phyloP scores from a whole-genome alignment of 2,329 filamentous ascomycete genomes.

The Paecilomyces fulvus region DNA sequence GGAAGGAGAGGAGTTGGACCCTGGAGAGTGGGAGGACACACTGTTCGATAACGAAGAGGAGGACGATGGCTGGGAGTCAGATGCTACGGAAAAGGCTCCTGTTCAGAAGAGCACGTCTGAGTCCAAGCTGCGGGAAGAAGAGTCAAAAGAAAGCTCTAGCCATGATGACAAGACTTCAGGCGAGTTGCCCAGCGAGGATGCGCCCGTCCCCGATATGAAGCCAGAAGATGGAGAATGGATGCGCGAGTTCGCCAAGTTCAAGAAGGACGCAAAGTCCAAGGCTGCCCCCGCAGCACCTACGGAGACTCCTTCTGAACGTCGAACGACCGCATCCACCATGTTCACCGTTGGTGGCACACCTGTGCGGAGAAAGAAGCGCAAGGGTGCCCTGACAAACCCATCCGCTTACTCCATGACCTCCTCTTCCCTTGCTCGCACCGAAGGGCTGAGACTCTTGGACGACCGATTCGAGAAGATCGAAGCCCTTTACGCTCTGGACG shows the following conservation, averaged over 20 bases:
- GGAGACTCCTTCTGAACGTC: conserved; percentile 23
- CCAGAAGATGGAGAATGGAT: conserved; percentile 77
- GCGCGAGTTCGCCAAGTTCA: conserved; percentile 88
- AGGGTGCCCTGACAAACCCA: conserved; percentile 81
- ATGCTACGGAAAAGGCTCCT: conserved; percentile 73
- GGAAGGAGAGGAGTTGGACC: conserved; percentile 63
- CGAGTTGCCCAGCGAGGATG: conserved; percentile 29
- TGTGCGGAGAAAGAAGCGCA: conserved; percentile 77
- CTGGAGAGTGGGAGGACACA: conserved; percentile 66
- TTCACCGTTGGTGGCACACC: conserved; percentile 57
- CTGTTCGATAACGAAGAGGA: conserved; percentile 47
- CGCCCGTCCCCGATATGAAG: conserved; percentile 35
- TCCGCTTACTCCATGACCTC: conserved; percentile 89
- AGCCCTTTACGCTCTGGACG: conserved; percentile 63
- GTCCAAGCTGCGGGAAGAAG: conserved; percentile 3
- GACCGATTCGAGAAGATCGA: conserved; percentile 87
- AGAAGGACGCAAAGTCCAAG: conserved; percentile 54
- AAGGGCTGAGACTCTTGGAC: conserved; percentile 77
- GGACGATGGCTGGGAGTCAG: conserved; percentile 88
- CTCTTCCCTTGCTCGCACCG: conserved; percentile 76
- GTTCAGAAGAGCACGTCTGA: conserved; percentile 24
- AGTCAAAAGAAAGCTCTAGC: conserved; percentile 27
- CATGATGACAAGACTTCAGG: conserved; percentile 16
- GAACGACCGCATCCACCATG: conserved; percentile 36
- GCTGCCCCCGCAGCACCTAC: conserved; percentile 31